phyloP scores from a whole-genome alignment of 2,329 filamentous ascomycete species.

The Colletotrichum falcatum region DNA sequence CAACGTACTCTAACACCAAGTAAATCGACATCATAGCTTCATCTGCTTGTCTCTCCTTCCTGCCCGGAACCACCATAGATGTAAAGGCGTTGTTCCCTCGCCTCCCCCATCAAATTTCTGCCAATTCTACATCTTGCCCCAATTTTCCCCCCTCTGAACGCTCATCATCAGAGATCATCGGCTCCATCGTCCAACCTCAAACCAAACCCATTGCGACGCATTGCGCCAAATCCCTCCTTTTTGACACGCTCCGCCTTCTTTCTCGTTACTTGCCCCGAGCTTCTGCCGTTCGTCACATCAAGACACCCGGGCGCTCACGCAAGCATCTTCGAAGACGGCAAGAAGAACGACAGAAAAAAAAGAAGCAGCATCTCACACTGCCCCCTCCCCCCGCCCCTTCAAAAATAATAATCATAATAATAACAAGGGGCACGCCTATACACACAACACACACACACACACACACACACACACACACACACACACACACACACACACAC shows the following conservation, averaged over 20 bases:
- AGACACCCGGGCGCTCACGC: not conserved
- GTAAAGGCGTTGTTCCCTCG: slow-evolving; percentile 43
- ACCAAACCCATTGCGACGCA: slow-evolving; percentile 24
- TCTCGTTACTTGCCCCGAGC: slow-evolving; percentile 23
- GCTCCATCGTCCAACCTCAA: slow-evolving; percentile 39
- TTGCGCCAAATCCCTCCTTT: slow-evolving; percentile 17
- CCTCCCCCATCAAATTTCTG: slow-evolving; percentile 36
- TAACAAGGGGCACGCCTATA: not conserved
- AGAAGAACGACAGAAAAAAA: slow-evolving; percentile 10
- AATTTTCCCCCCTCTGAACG: slow-evolving; percentile 32
- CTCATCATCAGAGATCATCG: slow-evolving; percentile 41
- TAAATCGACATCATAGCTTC: slow-evolving; percentile 43
- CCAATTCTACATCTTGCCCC: slow-evolving; percentile 33
- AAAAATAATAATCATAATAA: slow-evolving; percentile 14
- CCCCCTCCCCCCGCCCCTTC: not conserved
- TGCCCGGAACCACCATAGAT: slow-evolving; percentile 40
- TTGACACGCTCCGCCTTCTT: slow-evolving; percentile 37
- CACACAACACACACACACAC: slow-evolving; percentile 7
- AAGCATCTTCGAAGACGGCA: not conserved
- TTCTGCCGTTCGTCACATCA: slow-evolving; percentile 18
- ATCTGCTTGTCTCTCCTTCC: slow-evolving; percentile 40
- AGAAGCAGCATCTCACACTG: slow-evolving; percentile 14
- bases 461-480: not conserved
- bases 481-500: not conserved
- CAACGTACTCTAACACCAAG: slow-evolving; percentile 37